Evolutionary conservation across 1,139 yeast genomes (phyloP), one percentile per base, ranked within the genome.

Genomic region (Suhomyces bokatorum): DNA sequence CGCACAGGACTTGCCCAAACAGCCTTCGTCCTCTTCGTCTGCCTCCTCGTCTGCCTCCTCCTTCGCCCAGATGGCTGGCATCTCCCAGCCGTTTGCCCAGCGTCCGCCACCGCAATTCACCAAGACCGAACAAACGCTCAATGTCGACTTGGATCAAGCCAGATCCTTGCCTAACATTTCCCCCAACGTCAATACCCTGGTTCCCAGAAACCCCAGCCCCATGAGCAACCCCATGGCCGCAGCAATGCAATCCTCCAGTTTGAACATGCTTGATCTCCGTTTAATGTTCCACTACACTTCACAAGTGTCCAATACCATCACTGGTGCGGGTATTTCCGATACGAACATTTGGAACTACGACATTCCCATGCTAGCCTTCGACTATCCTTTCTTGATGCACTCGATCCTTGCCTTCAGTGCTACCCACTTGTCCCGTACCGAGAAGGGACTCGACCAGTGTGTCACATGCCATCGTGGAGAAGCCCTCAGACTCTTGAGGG

Each of bases 381-480:
- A 85, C 47, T 85, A 85, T 62, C 96, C 97, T 14, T 90, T 88
- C 57, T 70, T 91, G 53, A 90, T 91, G 97, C 97, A 91, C 63
- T 83, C 96, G 1, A 75, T 91, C 3, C 69, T 91, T 45, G 96
- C 96, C 13, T 87, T 91, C 57, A 83, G 96, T 49, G 98, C 97
- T 2, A 88, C 97, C 0, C 97, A 91, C 66, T 68, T 91, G 40
- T 82, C 95, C 6, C 70, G 96, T 51, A 81, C 86, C 1, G 87
- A 84, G 54, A 75, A 82, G 40, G 90, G 91, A 0, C 72, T 87
- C 45, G 96, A 87, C 56, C 87, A 84, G 57, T 86, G 88, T 52
- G 95, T 90, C 9, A 88, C 96, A 0, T 77, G 83, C 43, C 97
- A 91, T 64, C 70, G 97, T 35, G 89, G 95, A 9, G 95, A 88